These are phyloP conservation scores for Ceratobasidium sp. DNA, from an alignment of 1,284 basidiomycete genomes.

Conservation along the genomic window DNA sequence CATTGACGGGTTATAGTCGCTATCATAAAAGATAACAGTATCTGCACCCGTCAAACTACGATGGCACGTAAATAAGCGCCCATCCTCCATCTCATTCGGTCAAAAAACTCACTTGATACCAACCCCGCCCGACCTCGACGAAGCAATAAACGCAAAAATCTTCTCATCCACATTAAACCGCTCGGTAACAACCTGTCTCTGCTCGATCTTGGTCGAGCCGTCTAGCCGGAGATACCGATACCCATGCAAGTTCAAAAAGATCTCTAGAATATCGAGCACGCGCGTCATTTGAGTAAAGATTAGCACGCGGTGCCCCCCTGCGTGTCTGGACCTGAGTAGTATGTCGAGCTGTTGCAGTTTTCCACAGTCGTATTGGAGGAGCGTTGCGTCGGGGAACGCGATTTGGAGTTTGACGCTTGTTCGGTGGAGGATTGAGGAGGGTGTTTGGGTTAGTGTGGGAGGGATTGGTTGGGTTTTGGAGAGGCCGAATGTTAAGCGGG, in stretches of 20 bases:
- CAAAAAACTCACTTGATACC: constrained; percentile 85
- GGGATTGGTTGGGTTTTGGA: constrained; percentile 5
- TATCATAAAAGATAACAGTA: constrained; percentile 96
- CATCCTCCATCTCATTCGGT: constrained; percentile 9
- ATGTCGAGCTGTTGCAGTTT: constrained; percentile 89
- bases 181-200: constrained; percentile 94
- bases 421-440: constrained; percentile 79
- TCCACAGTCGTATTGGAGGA: constrained; percentile 96
- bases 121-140: constrained; percentile 92
- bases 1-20: constrained; percentile 98
- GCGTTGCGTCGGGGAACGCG: constrained; percentile 90
- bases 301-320: constrained; percentile 88
- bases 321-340: constrained; percentile 86
- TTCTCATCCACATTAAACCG: constrained; percentile 95
- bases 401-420: constrained; percentile 89
- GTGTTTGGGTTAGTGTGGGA: constrained; percentile 12
- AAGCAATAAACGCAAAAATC: constrained; percentile 94
- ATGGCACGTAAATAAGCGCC: constrained; percentile 38
- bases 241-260: constrained; percentile 92
- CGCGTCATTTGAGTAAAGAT: constrained; percentile 99
- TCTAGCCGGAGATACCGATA: constrained; percentile 94
- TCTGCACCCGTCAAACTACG: constrained; percentile 91
- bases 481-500: constrained; percentile 60
- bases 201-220: constrained; percentile 95
- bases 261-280: constrained; percentile 94